These are phyloP conservation scores for Platismatia glauca DNA, from an alignment of 495 filamentous ascomycete species.

Conservation along the genomic window DNA sequence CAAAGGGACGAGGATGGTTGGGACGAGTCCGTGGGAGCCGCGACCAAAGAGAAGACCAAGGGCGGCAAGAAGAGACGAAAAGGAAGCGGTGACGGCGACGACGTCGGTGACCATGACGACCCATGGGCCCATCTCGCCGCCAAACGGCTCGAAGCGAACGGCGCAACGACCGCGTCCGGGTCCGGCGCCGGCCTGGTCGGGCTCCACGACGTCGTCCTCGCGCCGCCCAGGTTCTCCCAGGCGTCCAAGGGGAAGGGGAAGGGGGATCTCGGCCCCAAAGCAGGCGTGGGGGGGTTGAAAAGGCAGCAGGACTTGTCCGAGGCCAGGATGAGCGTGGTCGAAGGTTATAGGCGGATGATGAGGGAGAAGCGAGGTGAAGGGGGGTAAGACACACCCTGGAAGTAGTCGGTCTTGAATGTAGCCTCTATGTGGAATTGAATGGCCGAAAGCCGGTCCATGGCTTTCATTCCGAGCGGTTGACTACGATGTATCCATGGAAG, in stretches of 20 bases:
- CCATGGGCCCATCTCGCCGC: slow-evolving; percentile 69
- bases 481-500: neutral
- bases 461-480: neutral
- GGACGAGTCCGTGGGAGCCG: slow-evolving; percentile 41
- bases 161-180: neutral
- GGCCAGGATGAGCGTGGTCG: slow-evolving; percentile 67
- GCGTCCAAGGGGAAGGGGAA: slow-evolving; percentile 58
- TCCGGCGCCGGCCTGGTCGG: slow-evolving; percentile 33
- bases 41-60: slow-evolving; percentile 52
- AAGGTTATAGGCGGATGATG: slow-evolving; percentile 76
- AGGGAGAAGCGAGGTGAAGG: slow-evolving; percentile 43
- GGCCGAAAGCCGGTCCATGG: neutral
- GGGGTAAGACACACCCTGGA: neutral
- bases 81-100: slow-evolving; percentile 35
- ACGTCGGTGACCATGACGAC: slow-evolving; percentile 52
- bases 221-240: slow-evolving; percentile 66
- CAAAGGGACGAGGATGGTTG: slow-evolving; percentile 55
- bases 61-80: slow-evolving; percentile 36
- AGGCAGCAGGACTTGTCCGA: slow-evolving; percentile 72
- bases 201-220: slow-evolving; percentile 70
- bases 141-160: slow-evolving; percentile 38
- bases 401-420: neutral
- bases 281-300: slow-evolving; percentile 69
- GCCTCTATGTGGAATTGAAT: neutral
- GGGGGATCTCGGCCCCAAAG: slow-evolving; percentile 57